phyloP scores from a whole-genome alignment of 75 land plant genomes.

The Azolla pinnata region DNA sequence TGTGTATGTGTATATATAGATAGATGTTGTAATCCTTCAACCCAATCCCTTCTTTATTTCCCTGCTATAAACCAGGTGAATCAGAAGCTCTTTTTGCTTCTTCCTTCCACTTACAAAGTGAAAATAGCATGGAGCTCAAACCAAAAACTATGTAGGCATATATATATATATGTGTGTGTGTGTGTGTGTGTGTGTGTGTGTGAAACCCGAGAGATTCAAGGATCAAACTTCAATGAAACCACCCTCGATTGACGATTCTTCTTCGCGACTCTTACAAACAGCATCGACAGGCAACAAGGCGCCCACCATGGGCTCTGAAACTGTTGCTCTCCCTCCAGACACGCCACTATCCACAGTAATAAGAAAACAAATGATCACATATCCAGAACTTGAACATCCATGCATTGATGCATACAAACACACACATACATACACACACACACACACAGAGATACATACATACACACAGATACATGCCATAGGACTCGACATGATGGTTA shows the following conservation, averaged over 20 bases:
- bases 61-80: too few species aligned
- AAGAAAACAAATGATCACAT: not conserved
- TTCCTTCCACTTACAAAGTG: too few species aligned
- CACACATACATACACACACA: constrained; percentile 3
- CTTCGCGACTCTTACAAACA: constrained; percentile 25
- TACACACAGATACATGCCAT: constrained; percentile 2
- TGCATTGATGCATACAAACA: not conserved
- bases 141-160: too few species aligned
- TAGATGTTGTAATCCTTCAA: too few species aligned
- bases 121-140: too few species aligned
- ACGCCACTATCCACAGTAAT: constrained; percentile 16
- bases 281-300: constrained; percentile 20
- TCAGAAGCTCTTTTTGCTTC: too few species aligned
- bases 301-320: constrained; percentile 33
- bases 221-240: constrained; percentile 26
- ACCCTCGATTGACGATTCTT: constrained; percentile 29
- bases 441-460: constrained; percentile 7
- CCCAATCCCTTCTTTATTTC: too few species aligned
- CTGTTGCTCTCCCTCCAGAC: constrained; percentile 25
- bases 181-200: too few species aligned
- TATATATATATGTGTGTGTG: too few species aligned
- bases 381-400: constrained; percentile 9
- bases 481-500: too few species aligned
- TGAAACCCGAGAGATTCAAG: too few species aligned
- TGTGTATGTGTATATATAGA: too few species aligned